A percentile compares a stretch with the other conserved stretches of the same genome.
Evolutionary conservation across 768 basidiomycete species (phyloP).

Genomic region (Candolleomyces aberdarensis): DNA sequence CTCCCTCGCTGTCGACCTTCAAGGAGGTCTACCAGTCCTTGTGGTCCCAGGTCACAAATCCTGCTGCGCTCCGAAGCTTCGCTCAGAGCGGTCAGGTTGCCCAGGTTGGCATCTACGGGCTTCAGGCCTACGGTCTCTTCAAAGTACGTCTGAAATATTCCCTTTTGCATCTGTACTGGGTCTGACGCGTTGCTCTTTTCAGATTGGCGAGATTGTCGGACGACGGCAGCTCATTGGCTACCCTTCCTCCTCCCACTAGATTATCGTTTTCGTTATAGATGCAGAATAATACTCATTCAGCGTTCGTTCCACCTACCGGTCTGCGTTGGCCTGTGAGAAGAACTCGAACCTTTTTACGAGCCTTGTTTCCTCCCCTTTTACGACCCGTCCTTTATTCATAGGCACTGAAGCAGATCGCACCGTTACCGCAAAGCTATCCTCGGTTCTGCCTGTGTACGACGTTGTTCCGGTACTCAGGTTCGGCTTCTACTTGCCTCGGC

Average conservation of each 20-base stretch:
- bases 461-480: too few relatives aligned
- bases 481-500: too few relatives aligned
- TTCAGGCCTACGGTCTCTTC: constrained; percentile 90
- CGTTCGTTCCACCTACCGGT: too few relatives aligned
- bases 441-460: too few relatives aligned
- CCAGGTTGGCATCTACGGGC: constrained; percentile 66
- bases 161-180: background rate
- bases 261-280: background rate
- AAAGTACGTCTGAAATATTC: constrained; percentile 47
- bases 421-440: too few relatives aligned
- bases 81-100: constrained; percentile 63
- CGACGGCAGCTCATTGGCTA: constrained; percentile 80
- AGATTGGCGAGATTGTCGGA: constrained; percentile 89
- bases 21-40: constrained; percentile 60
- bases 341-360: too few relatives aligned
- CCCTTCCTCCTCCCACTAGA: constrained; percentile 36
- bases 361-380: too few relatives aligned
- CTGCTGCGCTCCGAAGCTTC: constrained; percentile 59
- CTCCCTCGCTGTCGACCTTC: constrained; percentile 58
- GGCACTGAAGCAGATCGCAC: too few relatives aligned
- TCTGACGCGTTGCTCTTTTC: background rate
- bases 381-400: too few relatives aligned
- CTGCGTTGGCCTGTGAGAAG: too few relatives aligned
- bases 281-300: background rate
- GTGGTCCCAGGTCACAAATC: constrained; percentile 57